A percentile compares a stretch with the other conserved stretches of the same genome.
Evolutionary conservation across 345 rosid species (phyloP).

Genomic region (Limnanthes douglasii): DNA sequence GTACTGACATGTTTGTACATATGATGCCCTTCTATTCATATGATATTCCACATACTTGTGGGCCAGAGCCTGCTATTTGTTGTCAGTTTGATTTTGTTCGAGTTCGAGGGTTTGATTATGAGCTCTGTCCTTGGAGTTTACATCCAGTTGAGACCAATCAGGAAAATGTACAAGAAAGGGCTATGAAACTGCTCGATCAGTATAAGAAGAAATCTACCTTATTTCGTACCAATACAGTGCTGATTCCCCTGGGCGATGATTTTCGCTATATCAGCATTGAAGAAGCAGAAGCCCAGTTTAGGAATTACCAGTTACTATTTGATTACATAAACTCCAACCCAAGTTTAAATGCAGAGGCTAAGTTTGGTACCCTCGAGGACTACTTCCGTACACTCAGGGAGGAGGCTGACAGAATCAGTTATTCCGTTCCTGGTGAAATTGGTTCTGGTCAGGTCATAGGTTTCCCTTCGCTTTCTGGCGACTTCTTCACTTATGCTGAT

Average conservation of each 20-base stretch:
- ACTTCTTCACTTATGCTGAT: constrained; percentile 95
- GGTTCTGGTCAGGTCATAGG: constrained; percentile 74
- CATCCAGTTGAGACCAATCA: constrained; percentile 65
- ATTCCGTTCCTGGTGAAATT: constrained; percentile 64
- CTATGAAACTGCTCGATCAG: constrained; percentile 69
- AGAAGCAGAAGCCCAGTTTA: constrained; percentile 94
- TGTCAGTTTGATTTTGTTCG: constrained; percentile 98
- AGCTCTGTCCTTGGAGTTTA: constrained; percentile 70
- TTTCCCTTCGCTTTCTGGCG: constrained; percentile 95
- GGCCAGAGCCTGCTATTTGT: constrained; percentile 98
- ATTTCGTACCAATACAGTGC: constrained; percentile 78
- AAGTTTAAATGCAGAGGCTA: constrained; percentile 69
- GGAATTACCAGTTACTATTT: constrained; percentile 78
- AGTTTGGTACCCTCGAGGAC: constrained; percentile 88
- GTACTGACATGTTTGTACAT: constrained; percentile 90
- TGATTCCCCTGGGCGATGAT: constrained; percentile 98
- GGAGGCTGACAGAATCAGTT: constrained; percentile 75
- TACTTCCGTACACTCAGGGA: constrained; percentile 67
- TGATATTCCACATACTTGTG: constrained; percentile 97
- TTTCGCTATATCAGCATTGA: constrained; percentile 66
- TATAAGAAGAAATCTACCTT: constrained; percentile 85
- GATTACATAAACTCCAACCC: constrained; percentile 87
- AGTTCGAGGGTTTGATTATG: constrained; percentile 38
- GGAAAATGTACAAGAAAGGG: constrained; percentile 88
- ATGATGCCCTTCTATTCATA: constrained; percentile 99